These are phyloP conservation scores for Penicillium sp. DNA, from an alignment of 2,329 filamentous ascomycete species.

Conservation along the genomic window DNA sequence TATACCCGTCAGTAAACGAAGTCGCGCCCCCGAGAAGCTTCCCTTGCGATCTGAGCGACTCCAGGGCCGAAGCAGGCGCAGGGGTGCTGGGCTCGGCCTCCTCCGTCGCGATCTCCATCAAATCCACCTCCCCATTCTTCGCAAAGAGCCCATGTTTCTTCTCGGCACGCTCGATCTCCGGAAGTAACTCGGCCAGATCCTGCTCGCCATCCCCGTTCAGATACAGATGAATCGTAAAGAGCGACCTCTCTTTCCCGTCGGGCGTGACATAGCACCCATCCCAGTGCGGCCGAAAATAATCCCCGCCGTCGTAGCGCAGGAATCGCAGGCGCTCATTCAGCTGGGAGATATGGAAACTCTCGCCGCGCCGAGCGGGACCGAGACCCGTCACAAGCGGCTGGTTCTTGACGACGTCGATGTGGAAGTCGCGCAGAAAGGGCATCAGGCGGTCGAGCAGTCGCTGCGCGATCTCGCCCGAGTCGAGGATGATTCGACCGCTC, in stretches of 20 bases:
- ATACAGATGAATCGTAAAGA: conserved; percentile 58
- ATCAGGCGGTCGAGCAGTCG: conserved; percentile 60
- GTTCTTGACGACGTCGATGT: conserved; percentile 39
- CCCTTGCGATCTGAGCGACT: conserved; percentile 14
- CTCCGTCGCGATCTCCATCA: conserved; percentile 1
- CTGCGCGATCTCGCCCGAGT: conserved; percentile 60
- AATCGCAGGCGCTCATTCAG: conserved; percentile 74
- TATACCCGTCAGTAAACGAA: conserved; percentile 45
- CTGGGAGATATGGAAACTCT: conserved; percentile 39
- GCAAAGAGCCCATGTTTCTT: conserved; percentile 8
- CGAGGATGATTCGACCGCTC: conserved; percentile 75
- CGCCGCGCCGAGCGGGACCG: conserved; percentile 43
- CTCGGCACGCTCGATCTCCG: conserved; percentile 19
- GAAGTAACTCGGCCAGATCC: conserved; percentile 28
- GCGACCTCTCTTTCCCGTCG: conserved; percentile 50
- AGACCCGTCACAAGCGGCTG: conserved; percentile 47
- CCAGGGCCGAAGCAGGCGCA: background rate
- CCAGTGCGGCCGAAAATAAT: conserved; percentile 71
- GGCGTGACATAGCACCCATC: conserved; percentile 63
- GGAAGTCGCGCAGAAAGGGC: conserved; percentile 49
- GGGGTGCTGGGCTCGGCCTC: background rate
- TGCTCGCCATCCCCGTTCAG: conserved; percentile 48
- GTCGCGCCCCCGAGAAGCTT: conserved; percentile 55
- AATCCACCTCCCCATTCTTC: conserved; percentile 21
- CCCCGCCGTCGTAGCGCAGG: conserved; percentile 66